Base-by-base conservation (phyloP, 1,284 basidiomycete species). In the Coniferiporia sulphurascens region DNA sequence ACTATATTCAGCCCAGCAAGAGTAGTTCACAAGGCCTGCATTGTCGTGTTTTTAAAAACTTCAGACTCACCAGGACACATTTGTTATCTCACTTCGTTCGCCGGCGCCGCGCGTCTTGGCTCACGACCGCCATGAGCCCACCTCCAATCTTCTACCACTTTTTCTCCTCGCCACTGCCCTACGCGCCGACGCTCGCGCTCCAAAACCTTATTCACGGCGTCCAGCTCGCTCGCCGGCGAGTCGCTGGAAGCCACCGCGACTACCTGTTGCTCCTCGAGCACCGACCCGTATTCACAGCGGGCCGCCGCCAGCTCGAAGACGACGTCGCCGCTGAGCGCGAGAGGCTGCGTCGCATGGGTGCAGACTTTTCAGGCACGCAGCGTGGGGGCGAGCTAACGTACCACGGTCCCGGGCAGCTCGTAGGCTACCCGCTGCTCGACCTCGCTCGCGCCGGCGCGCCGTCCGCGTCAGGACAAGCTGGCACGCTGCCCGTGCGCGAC, bases 331-430 rank as follows among this genome's bases (percentile, higher is more conserved):
- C 76, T 44, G 93, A 96, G 68, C 83, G 86, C 41, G 69, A 72
- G 43, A 84, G 91, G 52, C 77, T 97, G 32, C 82, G 78, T 8
- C 75, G 76, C 13, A 79, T 94, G 22, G 94, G 95, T 15, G 95
- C 96, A 0, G 93, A 96, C 68, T 96, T 96, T 70, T 81, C 90
- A 44, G 76, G 84, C 36, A 89, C 95, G 1, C 82, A 86, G 63
- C 81, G 97, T 61, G 96, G 96, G 9, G 96, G 96, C 1, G 88
- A 98, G 72, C 83, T 95, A 58, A 99, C 97, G 1, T 99, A 94
- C 72, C 97, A 99, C 72, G 97, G 97, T 0, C 96, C 96, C 0
- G 97, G 97, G 1, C 97, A 99, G 73, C 79, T 99, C 63, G 91
- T 98, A 12, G 97, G 94, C 36, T 99, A 99, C 70, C 93, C 95